These are phyloP conservation scores for Ormosia semicastrata DNA, from an alignment of 306 rosid species.

Conservation along the genomic window DNA sequence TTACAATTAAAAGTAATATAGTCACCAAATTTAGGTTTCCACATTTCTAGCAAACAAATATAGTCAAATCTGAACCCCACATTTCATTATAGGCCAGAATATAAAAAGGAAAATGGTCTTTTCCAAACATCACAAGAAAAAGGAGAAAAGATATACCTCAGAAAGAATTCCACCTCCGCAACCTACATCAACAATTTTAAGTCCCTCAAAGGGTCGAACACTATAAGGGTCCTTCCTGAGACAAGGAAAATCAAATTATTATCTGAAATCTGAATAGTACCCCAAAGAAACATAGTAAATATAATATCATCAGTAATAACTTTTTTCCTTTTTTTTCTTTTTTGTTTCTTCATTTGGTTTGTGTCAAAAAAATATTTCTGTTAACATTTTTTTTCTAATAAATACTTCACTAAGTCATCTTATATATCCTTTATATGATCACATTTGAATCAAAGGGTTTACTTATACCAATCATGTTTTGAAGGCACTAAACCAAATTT, in stretches of 20 bases:
- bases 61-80: not conserved
- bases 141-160: slow-evolving; percentile 51
- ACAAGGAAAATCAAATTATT: slow-evolving; percentile 26
- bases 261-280: slow-evolving; percentile 3
- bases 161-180: slow-evolving; percentile 98
- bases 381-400: not conserved
- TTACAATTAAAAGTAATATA: not conserved
- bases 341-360: not conserved
- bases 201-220: slow-evolving; percentile 77
- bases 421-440: not conserved
- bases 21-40: slow-evolving; percentile 8
- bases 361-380: not conserved
- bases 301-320: not conserved
- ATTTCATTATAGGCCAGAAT: not conserved
- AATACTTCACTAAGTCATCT: slow-evolving; percentile 5
- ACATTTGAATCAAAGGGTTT: not conserved
- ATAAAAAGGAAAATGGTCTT: not conserved
- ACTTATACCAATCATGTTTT: not conserved
- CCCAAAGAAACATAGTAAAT: not conserved
- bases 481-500: slow-evolving; percentile 6
- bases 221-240: slow-evolving; percentile 79
- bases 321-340: not conserved
- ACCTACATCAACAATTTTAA: slow-evolving; percentile 84
- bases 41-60: not conserved
- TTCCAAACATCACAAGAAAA: not conserved